phyloP scores from a whole-genome alignment of 108 stramenopile species.

The Poteriospumella lacustris region DNA sequence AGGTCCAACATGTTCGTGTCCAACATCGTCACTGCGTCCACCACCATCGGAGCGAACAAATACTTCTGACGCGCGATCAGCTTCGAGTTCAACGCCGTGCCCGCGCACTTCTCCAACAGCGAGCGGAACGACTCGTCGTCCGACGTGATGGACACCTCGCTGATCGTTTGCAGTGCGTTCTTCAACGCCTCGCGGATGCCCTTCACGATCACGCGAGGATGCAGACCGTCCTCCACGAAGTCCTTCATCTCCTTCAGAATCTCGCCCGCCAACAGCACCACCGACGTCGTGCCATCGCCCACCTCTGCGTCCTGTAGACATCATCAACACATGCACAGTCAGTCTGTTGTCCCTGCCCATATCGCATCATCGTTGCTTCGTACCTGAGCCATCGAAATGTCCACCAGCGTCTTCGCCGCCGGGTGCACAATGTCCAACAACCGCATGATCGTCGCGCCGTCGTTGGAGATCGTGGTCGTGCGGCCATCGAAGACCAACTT shows the following conservation, averaged over 20 bases:
- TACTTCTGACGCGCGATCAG: conserved; percentile 89
- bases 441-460: conserved; percentile 96
- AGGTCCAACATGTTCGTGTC: conserved; percentile 70
- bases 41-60: conserved; percentile 96
- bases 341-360: no score
- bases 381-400: conserved; percentile 86
- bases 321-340: background rate
- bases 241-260: conserved; percentile 87
- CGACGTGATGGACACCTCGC: conserved; percentile 60
- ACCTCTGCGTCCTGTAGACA: conserved; percentile 76
- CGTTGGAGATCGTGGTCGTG: conserved; percentile 89
- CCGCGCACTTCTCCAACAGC: conserved; percentile 87
- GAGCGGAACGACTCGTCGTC: conserved; percentile 58
- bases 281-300: conserved; percentile 96
- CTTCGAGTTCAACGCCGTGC: conserved; percentile 95
- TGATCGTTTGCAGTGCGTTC: conserved; percentile 69
- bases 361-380: background rate
- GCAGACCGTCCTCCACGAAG: conserved; percentile 96
- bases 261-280: conserved; percentile 87
- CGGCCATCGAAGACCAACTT: conserved; percentile 84
- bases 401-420: conserved; percentile 93
- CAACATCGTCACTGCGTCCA: conserved; percentile 76
- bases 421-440: conserved; percentile 96
- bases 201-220: conserved; percentile 75
- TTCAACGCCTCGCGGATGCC: conserved; percentile 63